Percentiles rank a stretch among this genome's conserved stretches.
phyloP scores from a whole-genome alignment of 768 basidiomycete genomes.

The Imleria badia region DNA sequence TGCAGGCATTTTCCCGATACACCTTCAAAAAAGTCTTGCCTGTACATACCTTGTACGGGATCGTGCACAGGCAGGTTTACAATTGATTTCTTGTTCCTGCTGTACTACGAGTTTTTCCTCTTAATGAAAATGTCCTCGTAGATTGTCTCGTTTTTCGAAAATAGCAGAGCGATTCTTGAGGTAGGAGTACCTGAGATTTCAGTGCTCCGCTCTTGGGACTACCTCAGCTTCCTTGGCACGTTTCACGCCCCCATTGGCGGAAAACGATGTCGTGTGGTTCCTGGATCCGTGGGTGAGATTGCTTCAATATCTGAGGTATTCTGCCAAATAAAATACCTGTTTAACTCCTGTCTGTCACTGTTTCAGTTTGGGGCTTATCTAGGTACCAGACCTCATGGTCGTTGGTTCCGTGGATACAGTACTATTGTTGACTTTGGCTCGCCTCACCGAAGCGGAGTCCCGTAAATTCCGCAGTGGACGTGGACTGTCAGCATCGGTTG shows the following conservation, averaged over 20 bases:
- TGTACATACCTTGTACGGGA: conserved; percentile 34
- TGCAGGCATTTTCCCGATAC: conserved; percentile 31
- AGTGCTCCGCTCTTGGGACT: conserved; percentile 1
- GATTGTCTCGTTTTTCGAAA: conserved; percentile 29
- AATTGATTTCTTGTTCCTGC: conserved; percentile 29
- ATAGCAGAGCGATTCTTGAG: conserved; percentile 23
- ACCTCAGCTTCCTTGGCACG: background rate
- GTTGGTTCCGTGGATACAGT: conserved; percentile 1
- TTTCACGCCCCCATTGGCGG: background rate
- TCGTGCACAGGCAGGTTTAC: conserved; percentile 41
- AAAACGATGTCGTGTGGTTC: background rate
- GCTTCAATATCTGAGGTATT: background rate
- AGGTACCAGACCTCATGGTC: background rate
- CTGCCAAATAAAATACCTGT: background rate
- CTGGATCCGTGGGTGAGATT: conserved; percentile 8
- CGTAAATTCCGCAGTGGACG: background rate
- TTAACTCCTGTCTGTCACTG: conserved; percentile 6
- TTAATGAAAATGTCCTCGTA: conserved; percentile 36
- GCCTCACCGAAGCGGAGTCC: background rate
- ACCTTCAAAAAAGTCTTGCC: conserved; percentile 29
- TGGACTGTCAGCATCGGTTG: conserved; percentile 1
- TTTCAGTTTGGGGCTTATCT: conserved; percentile 6
- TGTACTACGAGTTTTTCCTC: conserved; percentile 30
- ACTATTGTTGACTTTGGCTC: background rate
- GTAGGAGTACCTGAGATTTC: conserved; percentile 11